A percentile compares a stretch with the other conserved stretches of the same genome.
phyloP scores from a whole-genome alignment of 306 rosid species.

The Calophaca sinica region DNA sequence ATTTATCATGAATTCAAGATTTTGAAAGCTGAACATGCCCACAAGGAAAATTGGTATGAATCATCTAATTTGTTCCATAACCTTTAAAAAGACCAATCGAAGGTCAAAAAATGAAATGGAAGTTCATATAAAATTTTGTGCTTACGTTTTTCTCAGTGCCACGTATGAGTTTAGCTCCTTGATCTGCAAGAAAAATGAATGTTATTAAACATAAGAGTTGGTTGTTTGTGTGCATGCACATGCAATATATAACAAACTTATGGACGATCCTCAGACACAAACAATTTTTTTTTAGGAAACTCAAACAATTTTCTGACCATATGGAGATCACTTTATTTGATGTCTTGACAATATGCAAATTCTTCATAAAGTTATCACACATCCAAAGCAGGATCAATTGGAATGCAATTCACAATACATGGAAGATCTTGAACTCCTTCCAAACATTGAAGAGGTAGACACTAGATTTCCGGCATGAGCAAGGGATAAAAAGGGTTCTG shows the following conservation, averaged over 20 bases:
- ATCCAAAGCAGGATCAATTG: constrained; percentile 11
- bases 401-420: constrained; percentile 29
- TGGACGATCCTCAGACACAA: background rate
- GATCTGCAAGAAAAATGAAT: constrained; percentile 73
- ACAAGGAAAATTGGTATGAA: constrained; percentile 15
- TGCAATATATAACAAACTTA: constrained; percentile 10
- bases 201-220: constrained; percentile 36
- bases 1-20: background rate
- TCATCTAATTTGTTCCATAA: constrained; percentile 20
- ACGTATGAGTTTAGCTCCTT: constrained; percentile 97
- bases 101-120: constrained; percentile 36
- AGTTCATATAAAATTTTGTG: constrained; percentile 32
- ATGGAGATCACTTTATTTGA: constrained; percentile 34
- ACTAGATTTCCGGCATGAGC: constrained; percentile 38
- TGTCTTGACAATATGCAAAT: constrained; percentile 35
- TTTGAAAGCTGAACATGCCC: constrained; percentile 18
- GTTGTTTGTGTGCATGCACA: constrained; percentile 24
- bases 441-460: constrained; percentile 34
- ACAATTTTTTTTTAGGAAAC: no score
- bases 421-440: constrained; percentile 22
- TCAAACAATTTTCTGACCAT: constrained; percentile 2
- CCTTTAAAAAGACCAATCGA: constrained; percentile 14
- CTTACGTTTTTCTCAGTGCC: constrained; percentile 97
- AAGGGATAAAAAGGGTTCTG: constrained; percentile 32
- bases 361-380: constrained; percentile 14